These are phyloP conservation scores for Microthyrium microscopicum DNA, from an alignment of 2,329 filamentous ascomycete genomes.

Conservation along the genomic window DNA sequence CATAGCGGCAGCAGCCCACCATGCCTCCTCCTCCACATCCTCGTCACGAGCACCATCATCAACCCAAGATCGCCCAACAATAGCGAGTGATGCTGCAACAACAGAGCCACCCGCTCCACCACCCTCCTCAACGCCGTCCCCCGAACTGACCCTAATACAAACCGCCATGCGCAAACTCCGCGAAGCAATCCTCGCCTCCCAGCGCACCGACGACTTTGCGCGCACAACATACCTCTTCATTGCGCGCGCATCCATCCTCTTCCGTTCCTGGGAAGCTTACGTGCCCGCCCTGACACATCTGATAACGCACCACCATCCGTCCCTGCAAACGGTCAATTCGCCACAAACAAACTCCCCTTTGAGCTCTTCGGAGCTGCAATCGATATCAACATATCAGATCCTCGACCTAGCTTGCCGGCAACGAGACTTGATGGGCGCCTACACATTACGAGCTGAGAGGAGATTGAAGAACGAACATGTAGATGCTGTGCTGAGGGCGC, in stretches of 20 bases:
- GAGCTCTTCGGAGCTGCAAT: constrained; percentile 53
- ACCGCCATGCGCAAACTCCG: constrained; percentile 80
- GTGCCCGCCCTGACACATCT: constrained; percentile 73
- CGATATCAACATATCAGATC: constrained; percentile 66
- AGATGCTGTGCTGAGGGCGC: constrained; percentile 47
- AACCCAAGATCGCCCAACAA: constrained; percentile 1
- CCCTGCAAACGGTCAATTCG: neutral
- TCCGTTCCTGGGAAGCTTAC: constrained; percentile 73
- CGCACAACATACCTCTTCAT: constrained; percentile 86
- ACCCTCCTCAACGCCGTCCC: constrained; percentile 21
- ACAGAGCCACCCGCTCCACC: constrained; percentile 3
- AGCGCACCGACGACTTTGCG: constrained; percentile 63
- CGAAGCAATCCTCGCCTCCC: constrained; percentile 70
- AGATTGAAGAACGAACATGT: constrained; percentile 50
- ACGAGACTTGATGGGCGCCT: constrained; percentile 56
- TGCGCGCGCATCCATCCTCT: constrained; percentile 66
- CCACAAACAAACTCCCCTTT: constrained; percentile 53
- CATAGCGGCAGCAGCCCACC: constrained; percentile 2
- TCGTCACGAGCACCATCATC: constrained; percentile 2
- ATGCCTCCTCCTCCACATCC: constrained; percentile 1
- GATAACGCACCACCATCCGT: constrained; percentile 52
- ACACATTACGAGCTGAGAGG: constrained; percentile 45
- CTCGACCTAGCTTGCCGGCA: constrained; percentile 81
- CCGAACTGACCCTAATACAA: constrained; percentile 57
- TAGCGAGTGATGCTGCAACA: neutral